Evolutionary conservation across 495 filamentous ascomycete species (phyloP).

Genomic region (Aspergillus bertholletiae): DNA sequence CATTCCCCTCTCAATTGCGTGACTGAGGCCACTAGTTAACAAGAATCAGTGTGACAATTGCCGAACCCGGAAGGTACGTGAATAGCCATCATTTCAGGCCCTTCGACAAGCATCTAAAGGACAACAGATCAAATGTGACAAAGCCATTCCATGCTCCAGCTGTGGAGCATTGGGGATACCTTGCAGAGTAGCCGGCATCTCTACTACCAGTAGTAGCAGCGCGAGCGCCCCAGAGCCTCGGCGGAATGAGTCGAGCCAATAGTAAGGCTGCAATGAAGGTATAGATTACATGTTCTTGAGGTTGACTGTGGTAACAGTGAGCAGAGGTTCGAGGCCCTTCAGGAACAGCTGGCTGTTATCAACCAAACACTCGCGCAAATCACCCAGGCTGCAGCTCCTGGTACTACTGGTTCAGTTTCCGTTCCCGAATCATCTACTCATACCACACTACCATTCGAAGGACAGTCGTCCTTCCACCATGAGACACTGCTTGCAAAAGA

Average conservation of each 20-base stretch:
- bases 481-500: constrained; percentile 23
- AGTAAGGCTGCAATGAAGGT: constrained; percentile 9
- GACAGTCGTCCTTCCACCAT: constrained; percentile 26
- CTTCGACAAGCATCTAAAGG: not conserved
- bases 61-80: constrained; percentile 21
- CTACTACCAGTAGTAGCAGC: no score
- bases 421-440: constrained; percentile 7
- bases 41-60: constrained; percentile 24
- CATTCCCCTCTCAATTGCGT: not conserved
- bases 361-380: constrained; percentile 15
- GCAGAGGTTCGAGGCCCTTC: constrained; percentile 16
- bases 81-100: no score
- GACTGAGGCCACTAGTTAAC: not conserved
- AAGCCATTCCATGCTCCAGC: constrained; percentile 19
- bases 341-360: constrained; percentile 19
- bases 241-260: constrained; percentile 7
- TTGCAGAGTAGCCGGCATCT: constrained; percentile 10
- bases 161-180: constrained; percentile 18
- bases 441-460: constrained; percentile 21
- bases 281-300: not conserved
- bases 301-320: constrained; percentile 5
- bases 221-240: not conserved
- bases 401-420: not conserved
- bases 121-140: constrained; percentile 25
- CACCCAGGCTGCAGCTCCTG: constrained; percentile 4